Conservation (phyloP, 1,284 basidiomycete genomes). For the Pisolithus thermaeus region DNA sequence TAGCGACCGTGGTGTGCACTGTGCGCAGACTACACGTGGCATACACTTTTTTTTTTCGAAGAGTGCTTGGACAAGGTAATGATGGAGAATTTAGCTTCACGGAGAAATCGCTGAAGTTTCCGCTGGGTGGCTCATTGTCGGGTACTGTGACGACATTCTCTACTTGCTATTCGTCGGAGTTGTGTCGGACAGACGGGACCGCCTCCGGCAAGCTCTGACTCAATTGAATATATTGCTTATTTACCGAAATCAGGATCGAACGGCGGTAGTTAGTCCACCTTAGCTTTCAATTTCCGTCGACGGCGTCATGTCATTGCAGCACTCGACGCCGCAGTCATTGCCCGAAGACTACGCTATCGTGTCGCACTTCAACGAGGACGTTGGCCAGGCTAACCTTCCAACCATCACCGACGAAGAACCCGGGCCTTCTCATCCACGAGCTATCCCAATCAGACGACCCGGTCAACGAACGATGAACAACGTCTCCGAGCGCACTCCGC, state of each 20-base stretch:
- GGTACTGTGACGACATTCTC: no score
- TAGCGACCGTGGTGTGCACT: no score
- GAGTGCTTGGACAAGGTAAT: no score
- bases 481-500: constrained; percentile 23
- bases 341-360: constrained; percentile 43
- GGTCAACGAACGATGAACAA: neutral
- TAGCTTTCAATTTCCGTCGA: neutral
- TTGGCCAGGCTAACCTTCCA: constrained; percentile 1
- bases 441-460: neutral
- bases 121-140: no score
- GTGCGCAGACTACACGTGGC: no score
- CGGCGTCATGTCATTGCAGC: neutral
- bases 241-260: neutral
- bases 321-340: constrained; percentile 24
- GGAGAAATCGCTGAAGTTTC: no score
- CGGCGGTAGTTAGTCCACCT: neutral
- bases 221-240: no score
- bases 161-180: no score
- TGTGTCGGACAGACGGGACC: no score
- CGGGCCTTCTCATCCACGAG: neutral
- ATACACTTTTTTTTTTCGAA: no score
- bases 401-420: neutral
- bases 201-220: no score
- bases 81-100: no score
- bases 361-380: constrained; percentile 31